A percentile compares a stretch with the other conserved stretches of the same genome.
phyloP scores from a whole-genome alignment of 192 early-diverging fungal genomes.

The Funneliformis geosporum region DNA sequence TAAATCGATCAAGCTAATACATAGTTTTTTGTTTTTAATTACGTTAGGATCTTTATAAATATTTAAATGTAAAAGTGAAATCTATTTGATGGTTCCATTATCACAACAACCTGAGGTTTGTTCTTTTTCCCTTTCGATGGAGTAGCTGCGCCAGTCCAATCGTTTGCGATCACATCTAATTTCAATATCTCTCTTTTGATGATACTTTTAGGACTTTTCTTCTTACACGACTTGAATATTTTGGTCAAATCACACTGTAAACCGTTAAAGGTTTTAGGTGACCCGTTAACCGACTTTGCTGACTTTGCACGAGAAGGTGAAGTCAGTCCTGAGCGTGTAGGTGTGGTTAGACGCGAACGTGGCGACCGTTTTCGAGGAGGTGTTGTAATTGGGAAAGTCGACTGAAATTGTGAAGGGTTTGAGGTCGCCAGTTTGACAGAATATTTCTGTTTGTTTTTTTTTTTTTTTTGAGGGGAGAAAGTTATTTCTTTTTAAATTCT shows the following conservation, averaged over 20 bases:
- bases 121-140: slow-evolving; percentile 35
- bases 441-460: slow-evolving; percentile 4
- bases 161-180: slow-evolving; percentile 41
- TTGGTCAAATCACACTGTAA: not conserved
- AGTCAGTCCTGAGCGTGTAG: not conserved
- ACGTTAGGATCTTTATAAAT: not conserved
- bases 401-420: not conserved
- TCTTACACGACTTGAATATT: slow-evolving; percentile 23
- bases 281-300: not conserved
- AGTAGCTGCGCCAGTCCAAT: slow-evolving; percentile 33
- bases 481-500: too few species aligned
- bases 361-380: slow-evolving; percentile 17
- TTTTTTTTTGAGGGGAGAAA: too few species aligned
- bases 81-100: not conserved
- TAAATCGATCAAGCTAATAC: slow-evolving; percentile 80
- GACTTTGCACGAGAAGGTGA: not conserved
- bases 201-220: slow-evolving; percentile 9
- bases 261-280: not conserved
- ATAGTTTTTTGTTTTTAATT: not conserved
- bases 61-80: not conserved
- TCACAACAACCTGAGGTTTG: slow-evolving; percentile 19
- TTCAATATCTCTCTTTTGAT: slow-evolving; percentile 27
- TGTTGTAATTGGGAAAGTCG: not conserved
- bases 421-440: slow-evolving; percentile 28
- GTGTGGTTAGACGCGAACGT: not conserved